Percentiles rank a stretch among this genome's conserved stretches.
These are phyloP conservation scores for Pseudogymnoascus sp. DNA, from an alignment of 2,329 filamentous ascomycete species.

Conservation along the genomic window DNA sequence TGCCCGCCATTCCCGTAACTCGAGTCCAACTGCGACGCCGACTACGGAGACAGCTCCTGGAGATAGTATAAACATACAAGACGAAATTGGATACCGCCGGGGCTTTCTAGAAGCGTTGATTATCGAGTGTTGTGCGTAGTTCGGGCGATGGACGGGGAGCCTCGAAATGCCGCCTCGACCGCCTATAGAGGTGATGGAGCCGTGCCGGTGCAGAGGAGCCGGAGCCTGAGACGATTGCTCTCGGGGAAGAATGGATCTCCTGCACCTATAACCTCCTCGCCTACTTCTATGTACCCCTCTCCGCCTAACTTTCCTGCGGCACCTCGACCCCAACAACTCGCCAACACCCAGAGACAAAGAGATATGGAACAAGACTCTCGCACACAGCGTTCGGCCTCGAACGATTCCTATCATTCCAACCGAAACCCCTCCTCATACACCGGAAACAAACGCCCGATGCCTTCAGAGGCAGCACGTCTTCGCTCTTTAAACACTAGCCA, in stretches of 20 bases:
- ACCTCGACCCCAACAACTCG: background rate
- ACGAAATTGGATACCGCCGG: background rate
- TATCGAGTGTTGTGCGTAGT: background rate
- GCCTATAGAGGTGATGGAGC: constrained; percentile 9
- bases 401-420: background rate
- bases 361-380: constrained; percentile 4
- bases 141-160: constrained; percentile 5
- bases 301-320: background rate
- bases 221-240: background rate
- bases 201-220: constrained; percentile 3
- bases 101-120: background rate
- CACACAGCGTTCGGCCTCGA: constrained; percentile 4
- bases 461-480: constrained; percentile 30
- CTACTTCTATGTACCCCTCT: background rate
- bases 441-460: constrained; percentile 12
- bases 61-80: constrained; percentile 2
- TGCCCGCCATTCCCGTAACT: constrained; percentile 7
- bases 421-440: background rate
- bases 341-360: constrained; percentile 3
- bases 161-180: constrained; percentile 7
- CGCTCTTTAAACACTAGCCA: constrained; percentile 29
- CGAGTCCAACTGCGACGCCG: background rate
- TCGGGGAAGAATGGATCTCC: background rate
- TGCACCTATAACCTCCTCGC: background rate
- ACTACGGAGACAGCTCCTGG: background rate